phyloP scores from a whole-genome alignment of 1,139 yeast genomes.

The Zygoascus hellenicus region DNA sequence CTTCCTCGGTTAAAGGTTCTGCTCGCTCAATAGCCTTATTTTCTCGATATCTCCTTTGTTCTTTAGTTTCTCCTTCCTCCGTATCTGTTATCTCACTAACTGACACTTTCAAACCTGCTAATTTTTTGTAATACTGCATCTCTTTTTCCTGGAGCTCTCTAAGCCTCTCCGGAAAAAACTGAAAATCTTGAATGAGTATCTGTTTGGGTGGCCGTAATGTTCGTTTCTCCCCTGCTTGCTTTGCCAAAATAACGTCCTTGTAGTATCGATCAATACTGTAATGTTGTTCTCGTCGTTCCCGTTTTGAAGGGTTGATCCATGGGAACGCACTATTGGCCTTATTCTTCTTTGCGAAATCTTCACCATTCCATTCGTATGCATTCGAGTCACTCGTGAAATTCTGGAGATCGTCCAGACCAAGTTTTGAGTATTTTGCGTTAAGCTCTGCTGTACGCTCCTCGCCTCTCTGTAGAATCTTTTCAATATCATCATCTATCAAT shows the following conservation, averaged over 20 bases:
- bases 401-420: slow-evolving; percentile 89
- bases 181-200: slow-evolving; percentile 64
- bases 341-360: slow-evolving; percentile 71
- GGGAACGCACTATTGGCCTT: slow-evolving; percentile 38
- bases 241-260: slow-evolving; percentile 55
- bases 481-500: slow-evolving; percentile 61
- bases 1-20: slow-evolving; percentile 75
- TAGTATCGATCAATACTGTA: slow-evolving; percentile 87
- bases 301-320: slow-evolving; percentile 85
- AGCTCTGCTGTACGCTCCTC: slow-evolving; percentile 73
- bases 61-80: slow-evolving; percentile 49
- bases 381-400: slow-evolving; percentile 78
- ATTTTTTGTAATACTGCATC: slow-evolving; percentile 65
- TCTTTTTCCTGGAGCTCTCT: slow-evolving; percentile 68
- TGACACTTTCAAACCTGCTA: slow-evolving; percentile 62
- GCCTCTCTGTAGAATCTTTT: slow-evolving; percentile 68
- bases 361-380: slow-evolving; percentile 97
- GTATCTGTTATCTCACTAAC: slow-evolving; percentile 37
- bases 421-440: slow-evolving; percentile 71
- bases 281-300: slow-evolving; percentile 85
- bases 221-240: slow-evolving; percentile 37
- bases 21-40: slow-evolving; percentile 53
- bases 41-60: slow-evolving; percentile 52
- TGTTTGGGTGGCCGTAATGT: slow-evolving; percentile 58
- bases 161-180: slow-evolving; percentile 70